phyloP scores from a whole-genome alignment of 441 rosid genomes.

The Pelargonium australe region DNA sequence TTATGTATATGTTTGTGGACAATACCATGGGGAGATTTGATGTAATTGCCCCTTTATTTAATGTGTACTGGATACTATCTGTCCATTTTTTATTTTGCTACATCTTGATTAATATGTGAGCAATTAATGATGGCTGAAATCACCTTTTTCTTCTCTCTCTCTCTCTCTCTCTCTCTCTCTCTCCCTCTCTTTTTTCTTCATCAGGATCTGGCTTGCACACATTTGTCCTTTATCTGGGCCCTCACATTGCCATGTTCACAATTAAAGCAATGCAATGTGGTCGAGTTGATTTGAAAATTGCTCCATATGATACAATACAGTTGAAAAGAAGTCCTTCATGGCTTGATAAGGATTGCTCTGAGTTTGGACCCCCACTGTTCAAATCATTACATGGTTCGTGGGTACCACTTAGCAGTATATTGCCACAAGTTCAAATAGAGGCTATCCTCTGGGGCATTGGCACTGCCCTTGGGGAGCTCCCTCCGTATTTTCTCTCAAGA shows the following conservation, averaged over 20 bases:
- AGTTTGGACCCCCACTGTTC: conserved; percentile 82
- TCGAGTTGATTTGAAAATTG: conserved; percentile 81
- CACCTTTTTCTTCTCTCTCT: conserved; percentile 1
- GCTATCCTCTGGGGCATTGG: conserved; percentile 92
- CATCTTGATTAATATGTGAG: not conserved
- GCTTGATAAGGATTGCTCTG: conserved; percentile 80
- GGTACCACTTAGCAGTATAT: conserved; percentile 74
- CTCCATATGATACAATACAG: conserved; percentile 87
- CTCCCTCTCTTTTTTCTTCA: conserved; percentile 24
- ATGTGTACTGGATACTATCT: not conserved
- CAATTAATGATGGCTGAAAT: not conserved
- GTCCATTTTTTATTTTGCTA: not conserved
- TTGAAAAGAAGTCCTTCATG: conserved; percentile 79
- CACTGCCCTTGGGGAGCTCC: conserved; percentile 96
- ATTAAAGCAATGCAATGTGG: conserved; percentile 95
- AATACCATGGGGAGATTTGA: no score
- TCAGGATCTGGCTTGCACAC: conserved; percentile 98
- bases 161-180: conserved; percentile 24
- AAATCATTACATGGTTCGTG: conserved; percentile 45
- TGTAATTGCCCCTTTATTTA: no score
- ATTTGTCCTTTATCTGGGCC: conserved; percentile 95
- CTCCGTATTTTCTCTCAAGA: conserved; percentile 95
- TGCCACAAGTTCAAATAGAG: conserved; percentile 80
- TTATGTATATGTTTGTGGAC: no score
- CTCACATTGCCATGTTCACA: conserved; percentile 86